Percentiles rank a stretch among this genome's conserved stretches.
Conservation (phyloP, 2,329 filamentous ascomycete genomes). For the Fusarium austroafricanum region DNA sequence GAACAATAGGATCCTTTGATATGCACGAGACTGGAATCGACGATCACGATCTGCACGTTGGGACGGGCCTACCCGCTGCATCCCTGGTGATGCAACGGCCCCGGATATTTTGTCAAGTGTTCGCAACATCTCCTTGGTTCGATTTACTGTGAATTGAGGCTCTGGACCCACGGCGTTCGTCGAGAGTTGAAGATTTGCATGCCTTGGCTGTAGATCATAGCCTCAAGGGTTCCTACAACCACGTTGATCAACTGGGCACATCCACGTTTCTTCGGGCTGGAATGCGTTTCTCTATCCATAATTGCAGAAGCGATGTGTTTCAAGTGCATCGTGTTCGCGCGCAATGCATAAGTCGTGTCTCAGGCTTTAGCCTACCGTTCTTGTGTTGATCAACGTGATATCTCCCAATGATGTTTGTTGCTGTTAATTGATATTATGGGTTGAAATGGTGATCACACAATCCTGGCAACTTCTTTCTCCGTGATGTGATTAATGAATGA, state of each 20-base stretch:
- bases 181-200: constrained; percentile 13
- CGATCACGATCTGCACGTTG: constrained; percentile 8
- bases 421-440: not conserved
- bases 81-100: constrained; percentile 10
- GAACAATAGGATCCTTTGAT: constrained; percentile 8
- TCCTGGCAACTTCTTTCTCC: not conserved
- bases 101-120: not conserved
- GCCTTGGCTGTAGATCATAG: constrained; percentile 27
- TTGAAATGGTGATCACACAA: not conserved
- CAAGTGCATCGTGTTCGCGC: not conserved
- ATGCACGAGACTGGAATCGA: constrained; percentile 23
- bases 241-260: constrained; percentile 9
- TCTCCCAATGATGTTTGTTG: not conserved
- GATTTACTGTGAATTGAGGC: constrained; percentile 6
- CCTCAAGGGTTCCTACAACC: constrained; percentile 3
- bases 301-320: constrained; percentile 7
- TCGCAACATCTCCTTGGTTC: constrained; percentile 4
- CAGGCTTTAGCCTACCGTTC: not conserved
- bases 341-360: not conserved
- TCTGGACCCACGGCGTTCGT: constrained; percentile 3
- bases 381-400: not conserved
- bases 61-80: constrained; percentile 32
- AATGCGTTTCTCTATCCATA: constrained; percentile 6
- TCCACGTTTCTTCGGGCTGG: constrained; percentile 7
- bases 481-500: constrained; percentile 9